phyloP scores from a whole-genome alignment of 148 eudicot genomes.

The Mesembryanthemum crystallinum region DNA sequence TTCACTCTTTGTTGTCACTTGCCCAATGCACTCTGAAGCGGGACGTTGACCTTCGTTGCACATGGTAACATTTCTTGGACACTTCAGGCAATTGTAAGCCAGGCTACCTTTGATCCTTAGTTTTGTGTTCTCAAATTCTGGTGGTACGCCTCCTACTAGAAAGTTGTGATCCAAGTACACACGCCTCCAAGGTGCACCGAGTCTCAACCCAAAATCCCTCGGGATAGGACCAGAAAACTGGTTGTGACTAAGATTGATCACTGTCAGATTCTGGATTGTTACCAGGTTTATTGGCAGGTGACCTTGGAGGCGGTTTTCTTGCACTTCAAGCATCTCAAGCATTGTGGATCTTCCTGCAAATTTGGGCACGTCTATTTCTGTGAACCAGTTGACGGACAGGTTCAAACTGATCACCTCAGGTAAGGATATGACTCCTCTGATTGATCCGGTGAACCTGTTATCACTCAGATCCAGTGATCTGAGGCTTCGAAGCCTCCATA shows the following conservation, averaged over 20 bases:
- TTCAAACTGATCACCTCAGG: conserved; percentile 44
- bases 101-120: conserved; percentile 43
- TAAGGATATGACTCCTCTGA: conserved; percentile 42
- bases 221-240: conserved; percentile 61
- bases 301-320: conserved; percentile 51
- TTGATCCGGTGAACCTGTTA: conserved; percentile 53
- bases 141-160: conserved; percentile 55
- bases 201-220: conserved; percentile 38
- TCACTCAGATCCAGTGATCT: conserved; percentile 48
- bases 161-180: conserved; percentile 59
- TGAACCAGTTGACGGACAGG: conserved; percentile 52
- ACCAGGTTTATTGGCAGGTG: conserved; percentile 53
- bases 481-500: conserved; percentile 38
- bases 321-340: conserved; percentile 49
- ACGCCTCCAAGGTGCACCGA: conserved; percentile 49
- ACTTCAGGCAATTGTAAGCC: conserved; percentile 61
- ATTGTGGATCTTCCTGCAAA: conserved; percentile 29
- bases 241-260: conserved; percentile 50
- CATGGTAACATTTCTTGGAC: conserved; percentile 39
- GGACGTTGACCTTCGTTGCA: conserved; percentile 74
- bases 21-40: conserved; percentile 44
- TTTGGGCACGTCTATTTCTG: conserved; percentile 42
- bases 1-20: conserved; percentile 17
- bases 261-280: conserved; percentile 41
- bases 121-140: conserved; percentile 26